phyloP scores from a whole-genome alignment of 2,329 filamentous ascomycete species.

The Aphanocladium album region DNA sequence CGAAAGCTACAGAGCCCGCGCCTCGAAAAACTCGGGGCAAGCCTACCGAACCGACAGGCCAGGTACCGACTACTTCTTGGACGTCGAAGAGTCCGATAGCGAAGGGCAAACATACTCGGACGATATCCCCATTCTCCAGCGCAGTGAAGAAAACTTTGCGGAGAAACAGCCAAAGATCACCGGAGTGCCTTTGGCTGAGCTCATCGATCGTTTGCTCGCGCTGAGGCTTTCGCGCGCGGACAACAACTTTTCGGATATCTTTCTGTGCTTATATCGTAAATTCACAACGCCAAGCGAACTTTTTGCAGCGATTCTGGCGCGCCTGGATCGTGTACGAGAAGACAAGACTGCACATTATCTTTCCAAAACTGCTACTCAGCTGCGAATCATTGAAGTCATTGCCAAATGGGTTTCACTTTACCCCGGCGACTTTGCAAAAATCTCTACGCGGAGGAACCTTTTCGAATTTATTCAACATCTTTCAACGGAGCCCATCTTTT shows the following conservation, averaged over 20 bases:
- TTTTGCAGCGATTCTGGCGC: slow-evolving; percentile 70
- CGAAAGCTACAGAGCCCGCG: slow-evolving; percentile 27
- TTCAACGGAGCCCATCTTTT: slow-evolving; percentile 74
- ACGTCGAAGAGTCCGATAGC: slow-evolving; percentile 65
- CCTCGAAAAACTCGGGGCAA: slow-evolving; percentile 29
- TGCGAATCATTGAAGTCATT: slow-evolving; percentile 77
- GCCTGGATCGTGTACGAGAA: slow-evolving; percentile 65
- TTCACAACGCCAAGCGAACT: slow-evolving; percentile 80
- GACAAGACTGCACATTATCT: slow-evolving; percentile 65
- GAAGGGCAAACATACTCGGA: slow-evolving; percentile 63
- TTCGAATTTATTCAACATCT: slow-evolving; percentile 71
- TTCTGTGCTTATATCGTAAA: slow-evolving; percentile 88
- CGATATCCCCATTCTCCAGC: slow-evolving; percentile 61
- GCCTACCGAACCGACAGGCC: slow-evolving; percentile 48
- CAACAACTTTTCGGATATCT: slow-evolving; percentile 80
- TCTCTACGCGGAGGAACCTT: slow-evolving; percentile 65
- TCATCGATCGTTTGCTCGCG: slow-evolving; percentile 81
- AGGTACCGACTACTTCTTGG: slow-evolving; percentile 53
- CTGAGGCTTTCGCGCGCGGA: slow-evolving; percentile 83
- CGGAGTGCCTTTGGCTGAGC: slow-evolving; percentile 59
- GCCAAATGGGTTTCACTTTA: slow-evolving; percentile 88
- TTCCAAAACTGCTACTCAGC: slow-evolving; percentile 72
- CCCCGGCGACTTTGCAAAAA: slow-evolving; percentile 85
- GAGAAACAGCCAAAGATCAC: slow-evolving; percentile 43
- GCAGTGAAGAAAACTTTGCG: slow-evolving; percentile 58